A percentile compares a stretch with the other conserved stretches of the same genome.
phyloP scores from a whole-genome alignment of 495 filamentous ascomycete genomes.

The Hypoxylon subgilvum region DNA sequence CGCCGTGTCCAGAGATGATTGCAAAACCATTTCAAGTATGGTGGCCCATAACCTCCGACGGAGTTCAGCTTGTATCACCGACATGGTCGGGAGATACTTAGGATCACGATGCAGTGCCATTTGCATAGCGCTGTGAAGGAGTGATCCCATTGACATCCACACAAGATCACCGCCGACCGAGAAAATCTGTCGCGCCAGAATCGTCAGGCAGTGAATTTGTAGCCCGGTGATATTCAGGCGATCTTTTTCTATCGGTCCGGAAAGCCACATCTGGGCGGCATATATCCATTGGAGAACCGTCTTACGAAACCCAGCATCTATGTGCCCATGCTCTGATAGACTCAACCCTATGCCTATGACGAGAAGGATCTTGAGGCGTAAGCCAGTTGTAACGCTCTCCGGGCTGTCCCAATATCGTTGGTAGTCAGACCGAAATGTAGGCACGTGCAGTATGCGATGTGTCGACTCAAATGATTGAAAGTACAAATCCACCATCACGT shows the following conservation, averaged over 20 bases:
- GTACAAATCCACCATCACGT: constrained; percentile 61
- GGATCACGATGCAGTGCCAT: constrained; percentile 68
- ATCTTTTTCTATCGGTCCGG: constrained; percentile 59
- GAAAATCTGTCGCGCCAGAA: constrained; percentile 60
- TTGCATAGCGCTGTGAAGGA: constrained; percentile 62
- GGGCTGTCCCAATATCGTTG: constrained; percentile 54
- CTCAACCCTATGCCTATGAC: constrained; percentile 61
- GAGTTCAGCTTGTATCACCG: constrained; percentile 57
- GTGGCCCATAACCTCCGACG: constrained; percentile 68
- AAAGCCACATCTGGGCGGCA: constrained; percentile 62
- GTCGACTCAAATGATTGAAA: constrained; percentile 63
- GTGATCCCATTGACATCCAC: constrained; percentile 62
- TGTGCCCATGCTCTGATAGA: constrained; percentile 45
- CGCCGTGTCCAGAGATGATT: constrained; percentile 62
- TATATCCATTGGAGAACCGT: constrained; percentile 59
- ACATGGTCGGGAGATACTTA: constrained; percentile 54
- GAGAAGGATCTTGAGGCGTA: constrained; percentile 59
- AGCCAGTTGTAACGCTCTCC: constrained; percentile 39
- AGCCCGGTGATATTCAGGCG: constrained; percentile 56
- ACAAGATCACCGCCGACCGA: constrained; percentile 60
- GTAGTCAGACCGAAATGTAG: constrained; percentile 63
- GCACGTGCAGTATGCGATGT: constrained; percentile 63
- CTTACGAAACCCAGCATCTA: constrained; percentile 43
- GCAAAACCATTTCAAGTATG: constrained; percentile 64
- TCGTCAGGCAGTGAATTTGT: constrained; percentile 61